A percentile compares a stretch with the other conserved stretches of the same genome.
phyloP scores from a whole-genome alignment of 768 basidiomycete genomes.

The Phanerochaete sordida region DNA sequence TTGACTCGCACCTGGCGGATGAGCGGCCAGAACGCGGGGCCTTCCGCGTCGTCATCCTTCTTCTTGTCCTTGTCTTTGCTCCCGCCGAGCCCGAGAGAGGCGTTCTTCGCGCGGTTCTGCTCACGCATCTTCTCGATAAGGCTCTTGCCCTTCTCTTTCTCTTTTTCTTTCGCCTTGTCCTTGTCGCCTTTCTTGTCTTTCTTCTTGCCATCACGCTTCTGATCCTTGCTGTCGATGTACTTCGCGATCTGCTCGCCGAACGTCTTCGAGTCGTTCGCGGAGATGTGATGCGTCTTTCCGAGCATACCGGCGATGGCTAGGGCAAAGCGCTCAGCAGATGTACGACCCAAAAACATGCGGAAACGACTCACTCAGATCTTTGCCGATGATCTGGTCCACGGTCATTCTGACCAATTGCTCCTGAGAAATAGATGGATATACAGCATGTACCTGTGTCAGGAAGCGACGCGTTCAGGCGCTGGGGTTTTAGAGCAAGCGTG shows the following conservation, averaged over 20 bases:
- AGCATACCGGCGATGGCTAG: constrained; percentile 44
- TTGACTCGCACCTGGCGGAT: constrained; percentile 61
- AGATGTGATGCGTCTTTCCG: constrained; percentile 51
- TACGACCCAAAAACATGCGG: not conserved
- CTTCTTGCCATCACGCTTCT: constrained; percentile 41
- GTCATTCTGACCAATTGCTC: constrained; percentile 48
- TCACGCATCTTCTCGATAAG: constrained; percentile 13
- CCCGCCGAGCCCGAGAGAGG: not conserved
- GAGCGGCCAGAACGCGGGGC: constrained; percentile 56
- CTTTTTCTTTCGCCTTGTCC: constrained; percentile 18
- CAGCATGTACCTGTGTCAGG: constrained; percentile 50
- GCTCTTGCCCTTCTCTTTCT: constrained; percentile 16
- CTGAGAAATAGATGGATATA: constrained; percentile 49
- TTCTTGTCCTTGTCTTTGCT: not conserved
- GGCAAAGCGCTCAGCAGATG: not conserved
- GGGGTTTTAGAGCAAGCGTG: not conserved
- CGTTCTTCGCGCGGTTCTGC: constrained; percentile 35
- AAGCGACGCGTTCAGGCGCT: not conserved
- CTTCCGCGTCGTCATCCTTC: constrained; percentile 22
- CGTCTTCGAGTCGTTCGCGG: constrained; percentile 44
- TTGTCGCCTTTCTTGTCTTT: constrained; percentile 35
- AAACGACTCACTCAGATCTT: constrained; percentile 39
- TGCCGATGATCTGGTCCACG: constrained; percentile 46
- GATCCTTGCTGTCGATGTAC: constrained; percentile 64
- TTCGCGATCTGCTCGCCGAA: constrained; percentile 56